These are phyloP conservation scores for Phytophthora pisi DNA, from an alignment of 352 stramenopile genomes.

Conservation along the genomic window DNA sequence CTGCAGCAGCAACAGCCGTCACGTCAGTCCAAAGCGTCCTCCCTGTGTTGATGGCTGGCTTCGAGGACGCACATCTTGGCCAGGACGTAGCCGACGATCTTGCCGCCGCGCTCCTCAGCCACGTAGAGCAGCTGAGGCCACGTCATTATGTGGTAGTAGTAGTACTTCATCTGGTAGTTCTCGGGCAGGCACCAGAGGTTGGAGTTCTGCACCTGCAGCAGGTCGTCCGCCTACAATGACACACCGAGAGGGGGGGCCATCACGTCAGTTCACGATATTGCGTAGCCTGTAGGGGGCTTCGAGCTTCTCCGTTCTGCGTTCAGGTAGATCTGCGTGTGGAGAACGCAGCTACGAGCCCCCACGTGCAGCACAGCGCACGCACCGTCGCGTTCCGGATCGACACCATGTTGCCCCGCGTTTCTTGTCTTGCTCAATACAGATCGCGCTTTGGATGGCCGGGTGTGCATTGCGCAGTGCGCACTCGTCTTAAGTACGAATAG, in stretches of 20 bases:
- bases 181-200: conserved; percentile 99
- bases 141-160: conserved; percentile 99
- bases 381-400: conserved; percentile 95
- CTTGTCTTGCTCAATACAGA: conserved; percentile 14
- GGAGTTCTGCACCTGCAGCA: conserved; percentile 98
- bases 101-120: conserved; percentile 96
- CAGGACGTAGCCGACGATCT: conserved; percentile 99
- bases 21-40: neutral
- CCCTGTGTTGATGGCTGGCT: neutral
- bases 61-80: conserved; percentile 96
- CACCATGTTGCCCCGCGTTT: conserved; percentile 77
- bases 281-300: neutral
- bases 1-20: conserved; percentile 22
- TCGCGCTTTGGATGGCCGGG: conserved; percentile 27
- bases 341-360: neutral
- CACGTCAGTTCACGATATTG: conserved; percentile 7
- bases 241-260: conserved; percentile 2
- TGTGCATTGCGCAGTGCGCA: conserved; percentile 26
- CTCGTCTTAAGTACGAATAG: conserved; percentile 30
- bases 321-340: neutral
- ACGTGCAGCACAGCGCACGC: conserved; percentile 9
- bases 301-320: neutral
- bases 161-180: conserved; percentile 99
- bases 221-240: conserved; percentile 85
- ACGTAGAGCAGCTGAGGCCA: conserved; percentile 99